Conservation (phyloP, 2,329 filamentous ascomycete genomes). For the Septoria linicola region DNA sequence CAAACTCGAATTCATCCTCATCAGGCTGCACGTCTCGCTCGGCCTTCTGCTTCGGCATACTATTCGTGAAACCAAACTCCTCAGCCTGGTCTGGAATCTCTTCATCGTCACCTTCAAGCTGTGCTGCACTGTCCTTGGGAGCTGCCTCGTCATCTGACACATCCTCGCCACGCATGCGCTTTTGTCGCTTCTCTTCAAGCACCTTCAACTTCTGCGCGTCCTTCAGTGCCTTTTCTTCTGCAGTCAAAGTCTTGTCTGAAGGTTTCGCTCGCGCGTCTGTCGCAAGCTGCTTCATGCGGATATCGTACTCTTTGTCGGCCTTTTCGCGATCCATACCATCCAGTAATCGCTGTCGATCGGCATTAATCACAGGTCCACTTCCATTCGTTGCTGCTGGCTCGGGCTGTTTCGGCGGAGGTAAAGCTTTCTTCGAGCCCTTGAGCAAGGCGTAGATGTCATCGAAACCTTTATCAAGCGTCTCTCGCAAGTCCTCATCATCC, state of each 20-base stretch:
- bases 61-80: constrained; percentile 62
- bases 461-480: constrained; percentile 80
- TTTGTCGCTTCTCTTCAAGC: constrained; percentile 77
- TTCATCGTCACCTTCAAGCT: constrained; percentile 40
- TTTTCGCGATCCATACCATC: constrained; percentile 62
- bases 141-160: constrained; percentile 61
- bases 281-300: constrained; percentile 75
- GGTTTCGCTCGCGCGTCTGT: constrained; percentile 83
- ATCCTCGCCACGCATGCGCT: constrained; percentile 84
- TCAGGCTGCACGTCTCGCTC: constrained; percentile 72
- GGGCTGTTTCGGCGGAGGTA: constrained; percentile 30
- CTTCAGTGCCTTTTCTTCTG: constrained; percentile 77
- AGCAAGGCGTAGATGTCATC: constrained; percentile 73
- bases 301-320: constrained; percentile 84
- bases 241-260: constrained; percentile 84
- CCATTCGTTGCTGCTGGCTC: constrained; percentile 35
- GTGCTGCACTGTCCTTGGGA: constrained; percentile 25
- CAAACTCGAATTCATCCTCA: constrained; percentile 89
- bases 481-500: constrained; percentile 83
- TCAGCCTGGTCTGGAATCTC: constrained; percentile 56
- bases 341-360: constrained; percentile 61
- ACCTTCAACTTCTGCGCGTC: constrained; percentile 74
- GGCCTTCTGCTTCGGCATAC: constrained; percentile 44
- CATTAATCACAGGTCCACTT: constrained; percentile 53
- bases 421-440: constrained; percentile 53